A percentile compares a stretch with the other conserved stretches of the same genome.
Evolutionary conservation across 116 monocot genomes (phyloP).

Genomic region (Posidonia oceanica): DNA sequence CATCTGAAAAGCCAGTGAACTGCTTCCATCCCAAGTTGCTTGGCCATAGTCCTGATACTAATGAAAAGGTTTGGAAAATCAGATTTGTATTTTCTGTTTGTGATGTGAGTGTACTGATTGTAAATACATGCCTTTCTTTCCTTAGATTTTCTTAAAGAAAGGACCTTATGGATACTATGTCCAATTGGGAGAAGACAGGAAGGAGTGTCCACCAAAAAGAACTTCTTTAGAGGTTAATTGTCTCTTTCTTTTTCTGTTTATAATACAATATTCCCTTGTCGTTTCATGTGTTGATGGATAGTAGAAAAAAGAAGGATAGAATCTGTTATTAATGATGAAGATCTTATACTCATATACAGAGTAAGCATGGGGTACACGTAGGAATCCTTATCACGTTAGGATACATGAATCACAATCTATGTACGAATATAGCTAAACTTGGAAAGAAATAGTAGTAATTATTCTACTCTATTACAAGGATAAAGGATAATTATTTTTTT

Average conservation of each 20-base stretch:
- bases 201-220: constrained; percentile 66
- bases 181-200: constrained; percentile 80
- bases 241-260: neutral
- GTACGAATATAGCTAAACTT: too few relatives aligned
- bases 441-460: too few relatives aligned
- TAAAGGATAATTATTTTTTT: too few relatives aligned
- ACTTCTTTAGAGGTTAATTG: constrained; percentile 55
- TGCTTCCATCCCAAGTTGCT: constrained; percentile 66
- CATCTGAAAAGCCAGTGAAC: constrained; percentile 34
- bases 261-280: neutral
- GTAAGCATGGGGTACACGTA: too few relatives aligned
- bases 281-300: neutral
- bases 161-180: constrained; percentile 94
- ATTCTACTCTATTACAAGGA: too few relatives aligned
- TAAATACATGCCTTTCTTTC: constrained; percentile 3
- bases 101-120: neutral
- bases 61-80: constrained; percentile 44
- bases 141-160: constrained; percentile 76
- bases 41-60: constrained; percentile 44
- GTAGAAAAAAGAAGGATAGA: too few relatives aligned
- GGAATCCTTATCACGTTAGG: too few relatives aligned
- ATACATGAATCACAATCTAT: too few relatives aligned
- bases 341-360: too few relatives aligned
- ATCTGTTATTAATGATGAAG: too few relatives aligned
- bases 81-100: neutral